Evolutionary conservation across 352 stramenopile species (phyloP).

Genomic region (Phytopythium litorale): DNA sequence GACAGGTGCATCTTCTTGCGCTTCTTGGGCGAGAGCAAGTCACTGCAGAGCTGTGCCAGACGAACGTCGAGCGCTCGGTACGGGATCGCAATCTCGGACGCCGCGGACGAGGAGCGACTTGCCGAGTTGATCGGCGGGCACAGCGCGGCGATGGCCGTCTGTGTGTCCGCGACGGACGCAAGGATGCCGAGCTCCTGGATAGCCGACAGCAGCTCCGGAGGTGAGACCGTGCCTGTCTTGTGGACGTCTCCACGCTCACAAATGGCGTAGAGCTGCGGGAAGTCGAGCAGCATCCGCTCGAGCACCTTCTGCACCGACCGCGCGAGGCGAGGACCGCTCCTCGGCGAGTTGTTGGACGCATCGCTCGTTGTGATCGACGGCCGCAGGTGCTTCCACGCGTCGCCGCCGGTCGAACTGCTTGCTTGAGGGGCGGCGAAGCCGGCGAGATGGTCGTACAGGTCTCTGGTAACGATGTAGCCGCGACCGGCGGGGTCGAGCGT

Average conservation of each 20-base stretch:
- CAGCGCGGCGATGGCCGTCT: constrained; percentile 48
- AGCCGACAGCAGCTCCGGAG: constrained; percentile 40
- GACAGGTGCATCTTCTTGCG: constrained; percentile 54
- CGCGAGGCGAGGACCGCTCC: constrained; percentile 11
- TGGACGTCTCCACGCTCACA: constrained; percentile 43
- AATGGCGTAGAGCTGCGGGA: constrained; percentile 36
- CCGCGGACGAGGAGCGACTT: constrained; percentile 9
- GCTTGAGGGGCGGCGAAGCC: constrained; percentile 17
- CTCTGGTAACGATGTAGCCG: constrained; percentile 50
- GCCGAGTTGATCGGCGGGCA: constrained; percentile 18
- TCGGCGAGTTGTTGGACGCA: neutral
- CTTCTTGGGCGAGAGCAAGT: constrained; percentile 65
- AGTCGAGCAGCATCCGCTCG: constrained; percentile 54
- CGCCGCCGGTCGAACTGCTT: neutral
- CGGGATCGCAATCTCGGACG: constrained; percentile 26
- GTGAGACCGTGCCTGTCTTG: constrained; percentile 37
- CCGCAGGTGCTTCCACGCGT: constrained; percentile 18
- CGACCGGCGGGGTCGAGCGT: constrained; percentile 58
- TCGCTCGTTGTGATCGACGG: constrained; percentile 28
- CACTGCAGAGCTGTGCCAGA: constrained; percentile 51
- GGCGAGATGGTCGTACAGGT: constrained; percentile 69
- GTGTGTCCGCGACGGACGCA: constrained; percentile 47
- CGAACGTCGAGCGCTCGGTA: constrained; percentile 43
- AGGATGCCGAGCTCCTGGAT: constrained; percentile 64
- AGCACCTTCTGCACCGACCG: constrained; percentile 72